Evolutionary conservation across 1,284 basidiomycete species (phyloP).

Genomic region (Papiliotrema fonsecae): DNA sequence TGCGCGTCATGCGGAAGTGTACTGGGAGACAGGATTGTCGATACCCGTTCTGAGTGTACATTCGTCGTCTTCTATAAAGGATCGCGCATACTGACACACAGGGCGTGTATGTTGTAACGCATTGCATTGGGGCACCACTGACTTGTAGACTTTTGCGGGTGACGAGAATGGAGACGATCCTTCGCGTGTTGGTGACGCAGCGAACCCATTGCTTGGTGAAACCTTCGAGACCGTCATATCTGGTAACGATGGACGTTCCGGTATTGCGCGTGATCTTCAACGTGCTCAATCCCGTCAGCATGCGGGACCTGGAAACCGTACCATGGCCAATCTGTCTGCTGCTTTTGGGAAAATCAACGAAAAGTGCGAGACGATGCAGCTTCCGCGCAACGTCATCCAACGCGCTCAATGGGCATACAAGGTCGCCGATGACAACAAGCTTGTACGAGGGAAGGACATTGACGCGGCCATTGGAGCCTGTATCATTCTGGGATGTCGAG

Average conservation of each 20-base stretch:
- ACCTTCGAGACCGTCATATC: slow-evolving; percentile 82
- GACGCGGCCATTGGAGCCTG: slow-evolving; percentile 94
- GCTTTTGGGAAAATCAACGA: slow-evolving; percentile 92
- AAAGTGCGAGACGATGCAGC: slow-evolving; percentile 89
- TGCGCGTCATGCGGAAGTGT: slow-evolving; percentile 95
- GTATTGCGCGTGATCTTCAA: slow-evolving; percentile 85
- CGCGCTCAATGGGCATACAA: slow-evolving; percentile 85
- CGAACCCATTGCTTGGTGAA: slow-evolving; percentile 71
- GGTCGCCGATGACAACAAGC: slow-evolving; percentile 86
- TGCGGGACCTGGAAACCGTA: slow-evolving; percentile 69
- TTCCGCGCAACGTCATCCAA: slow-evolving; percentile 74
- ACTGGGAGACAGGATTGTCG: slow-evolving; percentile 91
- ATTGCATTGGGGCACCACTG: neutral
- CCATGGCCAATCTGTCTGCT: slow-evolving; percentile 81
- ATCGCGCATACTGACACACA: slow-evolving; percentile 14
- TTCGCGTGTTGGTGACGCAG: slow-evolving; percentile 96
- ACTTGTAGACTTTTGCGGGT: slow-evolving; percentile 86
- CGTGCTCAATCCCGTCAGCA: slow-evolving; percentile 68
- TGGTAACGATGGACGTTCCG: slow-evolving; percentile 84
- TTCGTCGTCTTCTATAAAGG: slow-evolving; percentile 1
- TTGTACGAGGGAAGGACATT: slow-evolving; percentile 78
- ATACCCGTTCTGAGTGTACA: slow-evolving; percentile 92
- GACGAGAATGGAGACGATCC: slow-evolving; percentile 96
- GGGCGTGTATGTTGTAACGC: slow-evolving; percentile 61
- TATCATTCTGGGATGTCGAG: slow-evolving; percentile 95